Conservation (phyloP, 495 filamentous ascomycete genomes). For the Neurospora sp. region DNA sequence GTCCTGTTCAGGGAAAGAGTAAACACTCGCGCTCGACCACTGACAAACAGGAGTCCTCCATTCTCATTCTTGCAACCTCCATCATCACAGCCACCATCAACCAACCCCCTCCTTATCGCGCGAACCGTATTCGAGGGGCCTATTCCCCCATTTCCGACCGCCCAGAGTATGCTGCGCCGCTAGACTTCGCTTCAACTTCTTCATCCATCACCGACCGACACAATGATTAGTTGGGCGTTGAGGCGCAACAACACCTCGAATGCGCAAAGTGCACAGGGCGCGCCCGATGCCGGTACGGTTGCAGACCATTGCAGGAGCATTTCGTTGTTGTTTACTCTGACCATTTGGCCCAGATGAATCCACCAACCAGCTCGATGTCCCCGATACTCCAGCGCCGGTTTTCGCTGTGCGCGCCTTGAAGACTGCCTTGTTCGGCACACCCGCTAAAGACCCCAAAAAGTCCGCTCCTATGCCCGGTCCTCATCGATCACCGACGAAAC, state of each 20-base stretch:
- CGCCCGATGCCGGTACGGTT: slow-evolving; percentile 8
- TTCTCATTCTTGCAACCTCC: neutral
- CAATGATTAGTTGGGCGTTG: slow-evolving; percentile 49
- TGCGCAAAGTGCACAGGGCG: slow-evolving; percentile 20
- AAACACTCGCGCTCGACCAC: slow-evolving; percentile 2
- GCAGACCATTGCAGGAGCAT: neutral
- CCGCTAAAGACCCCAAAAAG: slow-evolving; percentile 27
- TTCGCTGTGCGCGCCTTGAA: slow-evolving; percentile 92
- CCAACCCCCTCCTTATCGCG: neutral
- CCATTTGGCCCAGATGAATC: slow-evolving; percentile 23
- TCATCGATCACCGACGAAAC: slow-evolving; percentile 33
- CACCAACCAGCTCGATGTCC: slow-evolving; percentile 49
- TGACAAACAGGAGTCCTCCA: neutral
- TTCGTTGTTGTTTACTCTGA: neutral
- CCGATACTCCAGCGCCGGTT: slow-evolving; percentile 86
- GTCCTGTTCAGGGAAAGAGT: slow-evolving; percentile 2
- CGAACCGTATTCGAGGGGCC: neutral
- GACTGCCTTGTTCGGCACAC: slow-evolving; percentile 83
- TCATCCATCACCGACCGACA: slow-evolving; percentile 2
- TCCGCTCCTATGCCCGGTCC: neutral
- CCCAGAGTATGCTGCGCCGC: neutral
- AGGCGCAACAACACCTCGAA: slow-evolving; percentile 21
- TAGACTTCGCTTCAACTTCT: neutral
- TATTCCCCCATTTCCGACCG: neutral
- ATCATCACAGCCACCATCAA: neutral